A percentile compares a stretch with the other conserved stretches of the same genome.
Evolutionary conservation across 495 filamentous ascomycete genomes (phyloP).

Genomic region (Talaromyces stipitatus): DNA sequence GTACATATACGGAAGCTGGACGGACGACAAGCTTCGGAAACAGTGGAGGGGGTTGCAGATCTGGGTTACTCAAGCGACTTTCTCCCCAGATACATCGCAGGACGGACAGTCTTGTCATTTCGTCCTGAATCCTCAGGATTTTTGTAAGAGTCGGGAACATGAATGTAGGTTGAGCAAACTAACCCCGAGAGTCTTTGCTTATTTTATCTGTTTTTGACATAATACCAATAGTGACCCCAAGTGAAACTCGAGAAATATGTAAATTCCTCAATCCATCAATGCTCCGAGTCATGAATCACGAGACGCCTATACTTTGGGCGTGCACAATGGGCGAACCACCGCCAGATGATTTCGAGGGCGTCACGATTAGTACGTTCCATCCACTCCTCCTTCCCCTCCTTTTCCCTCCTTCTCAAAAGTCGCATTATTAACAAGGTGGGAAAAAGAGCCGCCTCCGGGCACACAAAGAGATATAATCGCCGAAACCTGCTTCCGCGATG

Average conservation of each 20-base stretch:
- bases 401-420: background rate
- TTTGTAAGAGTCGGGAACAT: background rate
- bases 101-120: background rate
- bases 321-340: background rate
- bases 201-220: too few relatives aligned
- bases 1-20: conserved; percentile 2
- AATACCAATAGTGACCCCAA: background rate
- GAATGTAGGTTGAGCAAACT: too few relatives aligned
- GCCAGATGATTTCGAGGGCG: background rate
- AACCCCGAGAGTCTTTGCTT: too few relatives aligned
- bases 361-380: background rate
- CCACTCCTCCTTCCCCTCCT: too few relatives aligned
- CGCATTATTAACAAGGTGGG: background rate
- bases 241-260: background rate
- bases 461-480: background rate
- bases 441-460: background rate
- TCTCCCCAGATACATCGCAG: background rate
- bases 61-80: background rate
- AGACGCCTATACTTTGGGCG: background rate
- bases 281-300: background rate
- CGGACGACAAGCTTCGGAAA: background rate
- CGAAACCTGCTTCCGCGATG: background rate
- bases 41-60: background rate
- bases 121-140: background rate
- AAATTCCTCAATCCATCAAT: background rate